phyloP scores from a whole-genome alignment of 306 rosid species.

The Dicorynia guianensis region DNA sequence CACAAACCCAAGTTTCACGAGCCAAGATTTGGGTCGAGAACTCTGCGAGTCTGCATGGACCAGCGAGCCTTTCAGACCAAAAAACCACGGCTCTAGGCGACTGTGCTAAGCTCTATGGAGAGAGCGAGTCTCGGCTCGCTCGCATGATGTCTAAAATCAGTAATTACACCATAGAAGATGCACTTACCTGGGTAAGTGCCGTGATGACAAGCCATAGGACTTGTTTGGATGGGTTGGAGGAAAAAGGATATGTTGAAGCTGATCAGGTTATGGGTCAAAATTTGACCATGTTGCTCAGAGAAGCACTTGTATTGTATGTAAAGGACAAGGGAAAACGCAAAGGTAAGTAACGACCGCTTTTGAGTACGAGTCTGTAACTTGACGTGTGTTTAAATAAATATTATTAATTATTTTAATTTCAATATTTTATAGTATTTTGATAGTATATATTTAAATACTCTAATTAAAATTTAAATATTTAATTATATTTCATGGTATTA shows the following conservation, averaged over 20 bases:
- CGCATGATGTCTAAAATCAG: conserved; percentile 37
- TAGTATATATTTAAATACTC: too few species aligned
- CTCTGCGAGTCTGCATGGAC: conserved; percentile 27
- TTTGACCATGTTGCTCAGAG: conserved; percentile 49
- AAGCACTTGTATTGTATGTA: conserved; percentile 55
- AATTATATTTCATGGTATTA: too few species aligned
- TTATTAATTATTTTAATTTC: too few species aligned
- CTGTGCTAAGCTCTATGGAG: conserved; percentile 65
- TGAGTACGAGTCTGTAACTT: too few species aligned
- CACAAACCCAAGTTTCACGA: conserved; percentile 41
- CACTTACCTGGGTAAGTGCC: conserved; percentile 58
- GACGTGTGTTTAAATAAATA: too few species aligned
- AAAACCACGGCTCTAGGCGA: conserved; percentile 49
- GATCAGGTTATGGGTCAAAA: conserved; percentile 37
- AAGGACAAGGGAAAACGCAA: conserved; percentile 28
- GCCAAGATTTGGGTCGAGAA: conserved; percentile 49
- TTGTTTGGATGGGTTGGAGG: conserved; percentile 62
- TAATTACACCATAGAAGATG: conserved; percentile 49
- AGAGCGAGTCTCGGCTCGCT: conserved; percentile 55
- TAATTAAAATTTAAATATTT: too few species aligned
- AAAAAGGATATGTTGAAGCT: conserved; percentile 45
- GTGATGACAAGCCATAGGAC: conserved; percentile 62
- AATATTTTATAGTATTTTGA: too few species aligned
- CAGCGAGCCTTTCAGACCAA: not conserved
- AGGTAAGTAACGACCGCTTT: conserved; percentile 22